Evolutionary conservation across 75 land plant species (phyloP).

Genomic region (Azolla pinnata): DNA sequence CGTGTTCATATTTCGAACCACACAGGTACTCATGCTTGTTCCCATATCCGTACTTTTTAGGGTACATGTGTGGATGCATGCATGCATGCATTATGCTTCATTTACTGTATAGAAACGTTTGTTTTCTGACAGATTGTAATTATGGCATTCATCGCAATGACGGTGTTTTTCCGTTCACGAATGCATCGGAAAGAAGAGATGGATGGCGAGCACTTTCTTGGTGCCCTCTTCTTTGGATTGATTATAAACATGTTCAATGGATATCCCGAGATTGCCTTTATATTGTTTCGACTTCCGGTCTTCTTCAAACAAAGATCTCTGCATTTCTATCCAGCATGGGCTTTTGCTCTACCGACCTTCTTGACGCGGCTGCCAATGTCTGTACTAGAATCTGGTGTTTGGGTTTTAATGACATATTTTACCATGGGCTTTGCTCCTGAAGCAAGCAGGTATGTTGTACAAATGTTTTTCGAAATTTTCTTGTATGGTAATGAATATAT

Average conservation of each 20-base stretch:
- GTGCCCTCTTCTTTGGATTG: conserved; percentile 56
- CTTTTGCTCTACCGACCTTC: conserved; percentile 53
- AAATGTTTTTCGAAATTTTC: too few relatives aligned
- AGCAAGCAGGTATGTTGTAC: conserved; percentile 47
- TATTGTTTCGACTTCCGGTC: conserved; percentile 65
- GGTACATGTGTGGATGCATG: too few relatives aligned
- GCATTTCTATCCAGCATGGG: conserved; percentile 78
- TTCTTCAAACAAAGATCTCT: conserved; percentile 88
- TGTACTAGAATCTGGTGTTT: conserved; percentile 50
- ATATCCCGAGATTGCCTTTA: conserved; percentile 66
- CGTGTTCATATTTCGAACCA: conserved; percentile 49
- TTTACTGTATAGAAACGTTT: background rate
- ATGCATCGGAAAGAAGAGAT: conserved; percentile 36
- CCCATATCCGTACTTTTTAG: too few relatives aligned
- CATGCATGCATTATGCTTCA: background rate
- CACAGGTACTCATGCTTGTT: too few relatives aligned
- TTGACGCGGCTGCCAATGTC: conserved; percentile 54
- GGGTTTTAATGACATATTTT: conserved; percentile 64
- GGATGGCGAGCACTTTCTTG: conserved; percentile 50
- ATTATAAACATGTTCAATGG: conserved; percentile 79
- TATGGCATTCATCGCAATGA: conserved; percentile 44
- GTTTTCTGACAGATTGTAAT: conserved; percentile 40
- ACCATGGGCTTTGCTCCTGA: conserved; percentile 79
- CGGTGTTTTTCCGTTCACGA: conserved; percentile 51
- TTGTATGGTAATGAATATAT: too few relatives aligned